Evolutionary conservation across 345 rosid species (phyloP).

Genomic region (Dovyalis caffra): DNA sequence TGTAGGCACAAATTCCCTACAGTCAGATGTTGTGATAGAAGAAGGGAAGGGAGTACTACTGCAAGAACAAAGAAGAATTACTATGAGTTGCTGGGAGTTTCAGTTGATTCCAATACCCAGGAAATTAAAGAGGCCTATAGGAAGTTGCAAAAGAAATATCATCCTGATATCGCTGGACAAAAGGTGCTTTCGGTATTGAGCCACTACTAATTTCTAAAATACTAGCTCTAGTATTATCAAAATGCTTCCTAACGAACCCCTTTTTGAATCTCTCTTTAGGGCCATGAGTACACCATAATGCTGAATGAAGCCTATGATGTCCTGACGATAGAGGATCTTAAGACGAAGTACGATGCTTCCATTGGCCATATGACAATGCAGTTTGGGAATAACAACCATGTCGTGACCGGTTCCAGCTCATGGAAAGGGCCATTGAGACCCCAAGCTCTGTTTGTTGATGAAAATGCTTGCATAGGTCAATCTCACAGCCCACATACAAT

Average conservation of each 20-base stretch:
- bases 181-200: slow-evolving; percentile 33
- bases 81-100: slow-evolving; percentile 55
- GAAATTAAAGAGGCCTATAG: slow-evolving; percentile 59
- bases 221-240: too few species aligned
- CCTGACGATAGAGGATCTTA: slow-evolving; percentile 40
- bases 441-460: slow-evolving; percentile 59
- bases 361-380: slow-evolving; percentile 31
- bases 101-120: slow-evolving; percentile 37
- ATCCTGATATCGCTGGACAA: slow-evolving; percentile 64
- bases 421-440: slow-evolving; percentile 58
- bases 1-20: slow-evolving; percentile 22
- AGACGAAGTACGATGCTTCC: slow-evolving; percentile 43
- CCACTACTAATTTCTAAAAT: too few species aligned
- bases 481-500: not conserved
- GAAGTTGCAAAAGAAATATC: slow-evolving; percentile 60
- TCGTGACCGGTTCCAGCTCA: slow-evolving; percentile 39
- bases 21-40: slow-evolving; percentile 29
- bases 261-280: slow-evolving; percentile 19
- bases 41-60: slow-evolving; percentile 18
- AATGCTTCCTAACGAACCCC: too few species aligned
- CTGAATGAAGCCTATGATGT: slow-evolving; percentile 56
- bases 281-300: slow-evolving; percentile 44
- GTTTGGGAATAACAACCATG: slow-evolving; percentile 17
- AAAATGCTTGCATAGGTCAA: slow-evolving; percentile 55
- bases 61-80: slow-evolving; percentile 35